Base-by-base conservation (phyloP, 2,329 filamentous ascomycete genomes). In the Colletotrichum sp. region DNA sequence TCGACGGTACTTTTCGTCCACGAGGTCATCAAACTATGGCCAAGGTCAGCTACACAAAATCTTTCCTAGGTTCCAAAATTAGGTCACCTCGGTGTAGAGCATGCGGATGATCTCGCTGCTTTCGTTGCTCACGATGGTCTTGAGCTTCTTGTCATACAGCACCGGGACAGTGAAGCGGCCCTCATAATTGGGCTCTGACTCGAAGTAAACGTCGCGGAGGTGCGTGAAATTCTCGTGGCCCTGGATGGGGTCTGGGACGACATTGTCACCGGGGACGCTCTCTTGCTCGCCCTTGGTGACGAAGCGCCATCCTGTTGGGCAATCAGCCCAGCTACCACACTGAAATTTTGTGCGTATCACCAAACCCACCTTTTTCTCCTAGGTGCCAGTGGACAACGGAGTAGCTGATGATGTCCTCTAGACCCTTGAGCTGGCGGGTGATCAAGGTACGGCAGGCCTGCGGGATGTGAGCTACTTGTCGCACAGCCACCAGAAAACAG, bases 321-420 rank as follows among this genome's bases (percentile, higher is more conserved):
- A 52, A 43, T 26, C 7, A 43, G 38, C 43, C 16, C 14, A n/a
- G 16, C 24, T 6, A 58, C 24, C 13, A 58, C 13, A 52, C 12
- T 32, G 18, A 21, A 24, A 6, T n/a, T 36, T 4, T 18, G 52
- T 36, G 36, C 21, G 13, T 7, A n/a, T n/a, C 9, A 14, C 26
- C 30, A 30, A 43, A 80, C 81, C n/a, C 78, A 86, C 85, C 92
- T 36, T 88, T 87, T 61, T 92, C 82, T 32, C 84, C 89, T 87
- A 98, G 92, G 80, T 98, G 93, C 96, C 96, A 98, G 85, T 98
- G 96, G 69, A 98, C 96, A n/a, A 91, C 92, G 0, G 95, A 97
- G 79, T 88, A 91, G 24, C 90, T 89, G 79, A 99, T 93, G 78
- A 97, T 90, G 72, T 97, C 93, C 80, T 98, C 94, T 1, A 99